A percentile compares a stretch with the other conserved stretches of the same genome.
These are phyloP conservation scores for Globisporangium yorkense DNA, from an alignment of 352 stramenopile species.

Conservation along the genomic window DNA sequence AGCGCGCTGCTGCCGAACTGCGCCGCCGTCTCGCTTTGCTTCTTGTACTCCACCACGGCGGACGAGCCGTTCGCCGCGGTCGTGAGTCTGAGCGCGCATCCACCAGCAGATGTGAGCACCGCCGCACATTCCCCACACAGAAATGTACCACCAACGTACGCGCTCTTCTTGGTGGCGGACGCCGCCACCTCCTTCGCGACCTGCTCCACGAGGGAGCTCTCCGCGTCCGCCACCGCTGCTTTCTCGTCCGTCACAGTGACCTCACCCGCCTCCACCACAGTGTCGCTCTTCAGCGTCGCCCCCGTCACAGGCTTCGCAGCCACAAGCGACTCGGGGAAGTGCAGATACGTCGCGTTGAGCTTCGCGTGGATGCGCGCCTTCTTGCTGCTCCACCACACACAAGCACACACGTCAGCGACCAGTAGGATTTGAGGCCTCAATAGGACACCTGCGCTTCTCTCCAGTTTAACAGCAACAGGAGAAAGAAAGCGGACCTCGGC, in stretches of 20 bases:
- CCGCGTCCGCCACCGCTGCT: neutral
- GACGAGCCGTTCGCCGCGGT: conserved; percentile 13
- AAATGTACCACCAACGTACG: conserved; percentile 19
- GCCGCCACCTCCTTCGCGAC: conserved; percentile 52
- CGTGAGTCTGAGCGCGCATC: neutral
- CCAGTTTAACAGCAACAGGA: neutral
- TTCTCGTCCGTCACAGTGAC: neutral
- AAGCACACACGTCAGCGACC: neutral
- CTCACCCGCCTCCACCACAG: neutral
- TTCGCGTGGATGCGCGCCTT: conserved; percentile 68
- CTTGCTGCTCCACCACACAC: conserved; percentile 35
- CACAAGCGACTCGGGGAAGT: conserved; percentile 51
- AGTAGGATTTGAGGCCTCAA: neutral
- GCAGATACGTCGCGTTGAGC: conserved; percentile 46
- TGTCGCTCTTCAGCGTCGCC: conserved; percentile 4
- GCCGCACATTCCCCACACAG: neutral
- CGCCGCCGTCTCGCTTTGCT: conserved; percentile 34
- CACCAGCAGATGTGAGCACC: neutral
- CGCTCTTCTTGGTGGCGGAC: conserved; percentile 35
- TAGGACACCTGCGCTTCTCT: no score
- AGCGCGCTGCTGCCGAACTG: conserved; percentile 61
- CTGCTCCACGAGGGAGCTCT: conserved; percentile 40
- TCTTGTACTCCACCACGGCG: conserved; percentile 62
- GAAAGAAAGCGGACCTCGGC: conserved; percentile 31
- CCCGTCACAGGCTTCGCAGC: conserved; percentile 16